Base-by-base conservation (phyloP, 805 yeast genomes). In the Starmerella bombicola region DNA sequence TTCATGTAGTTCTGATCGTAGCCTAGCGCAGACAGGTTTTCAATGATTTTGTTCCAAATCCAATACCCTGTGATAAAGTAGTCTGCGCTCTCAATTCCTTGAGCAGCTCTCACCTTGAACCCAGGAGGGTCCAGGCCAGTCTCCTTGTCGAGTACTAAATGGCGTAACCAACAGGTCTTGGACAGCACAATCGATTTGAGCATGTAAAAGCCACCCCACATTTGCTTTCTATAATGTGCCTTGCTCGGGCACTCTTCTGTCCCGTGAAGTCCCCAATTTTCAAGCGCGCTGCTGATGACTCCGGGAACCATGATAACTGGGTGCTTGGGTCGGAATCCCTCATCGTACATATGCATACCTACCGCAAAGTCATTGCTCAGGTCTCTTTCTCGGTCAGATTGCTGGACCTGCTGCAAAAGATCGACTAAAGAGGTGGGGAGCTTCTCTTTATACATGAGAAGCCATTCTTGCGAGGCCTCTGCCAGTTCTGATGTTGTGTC, bases 131-230 rank as follows among this genome's bases (percentile, higher is more conserved):
- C 98, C 20, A 91, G 63, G 0, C 98, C 98, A 0, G 97, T 91
- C 42, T 74, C 76, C 0, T 85, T 78, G 59, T 91, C 97, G 29
- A 91, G 66, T 79, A 77, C 80, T 32, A 91, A 70, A 59, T 86
- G 95, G 58, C 80, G 78, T 48, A 91, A 68, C 98, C 98, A 91
- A 61, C 98, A 91, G 2, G 73, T 59, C 60, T 91, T 91, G 55
- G 88, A 95, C 41, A 86, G 64, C 18, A 91, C 68, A 97, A 91
- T 88, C 3, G 94, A 77, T 50, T 80, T 70, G 43, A 91, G 63
- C 98, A 91, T 91, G 57, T 82, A 85, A 65, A 85, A 86, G 0
- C 95, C 83, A 0, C 98, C 98, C 98, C 98, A 91, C 42, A 91
- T 59, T 50, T 97, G 67, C 56, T 85, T 86, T 38, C 98, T 69